Conservation (phyloP, 139 green algal genomes). For the Coelastrella sp. region DNA sequence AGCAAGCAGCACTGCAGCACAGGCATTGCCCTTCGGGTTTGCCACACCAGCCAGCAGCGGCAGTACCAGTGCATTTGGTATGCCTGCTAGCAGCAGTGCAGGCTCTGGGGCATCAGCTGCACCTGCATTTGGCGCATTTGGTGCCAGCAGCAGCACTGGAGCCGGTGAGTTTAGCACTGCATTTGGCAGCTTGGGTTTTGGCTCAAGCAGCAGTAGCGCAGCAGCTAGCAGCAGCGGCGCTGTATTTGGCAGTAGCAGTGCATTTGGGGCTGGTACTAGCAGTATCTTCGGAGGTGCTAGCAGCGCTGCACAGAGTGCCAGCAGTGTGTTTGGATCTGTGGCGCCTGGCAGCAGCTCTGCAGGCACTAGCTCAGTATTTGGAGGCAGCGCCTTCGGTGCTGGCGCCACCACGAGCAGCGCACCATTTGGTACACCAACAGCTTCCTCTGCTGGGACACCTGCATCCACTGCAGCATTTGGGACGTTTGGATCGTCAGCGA, state of each 20-base stretch:
- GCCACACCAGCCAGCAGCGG: background rate
- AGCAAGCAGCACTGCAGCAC: background rate
- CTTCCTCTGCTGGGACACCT: background rate
- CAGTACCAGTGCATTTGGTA: slow-evolving; percentile 1
- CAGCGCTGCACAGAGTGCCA: background rate
- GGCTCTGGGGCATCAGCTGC: too few species aligned
- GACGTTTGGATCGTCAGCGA: too few species aligned
- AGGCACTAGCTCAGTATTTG: background rate
- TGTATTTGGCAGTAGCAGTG: background rate
- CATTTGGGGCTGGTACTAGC: too few species aligned
- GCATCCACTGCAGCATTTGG: too few species aligned
- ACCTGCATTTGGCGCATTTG: too few species aligned
- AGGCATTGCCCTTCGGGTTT: background rate
- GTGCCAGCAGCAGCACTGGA: slow-evolving; percentile 2
- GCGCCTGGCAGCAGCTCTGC: slow-evolving; percentile 21
- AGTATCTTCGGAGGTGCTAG: slow-evolving; percentile 8
- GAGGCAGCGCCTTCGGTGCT: slow-evolving; percentile 21
- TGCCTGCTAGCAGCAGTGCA: background rate
- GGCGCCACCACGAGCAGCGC: background rate
- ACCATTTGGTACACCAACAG: slow-evolving; percentile 7
- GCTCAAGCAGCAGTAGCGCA: slow-evolving; percentile 19
- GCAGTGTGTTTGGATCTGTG: slow-evolving; percentile 32
- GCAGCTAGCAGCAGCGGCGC: too few species aligned
- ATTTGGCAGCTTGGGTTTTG: slow-evolving; percentile 17
- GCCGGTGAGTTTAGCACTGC: background rate